A percentile compares a stretch with the other conserved stretches of the same genome.
These are phyloP conservation scores for Otatea glauca DNA, from an alignment of 176 grass and related monocot species.

Conservation along the genomic window DNA sequence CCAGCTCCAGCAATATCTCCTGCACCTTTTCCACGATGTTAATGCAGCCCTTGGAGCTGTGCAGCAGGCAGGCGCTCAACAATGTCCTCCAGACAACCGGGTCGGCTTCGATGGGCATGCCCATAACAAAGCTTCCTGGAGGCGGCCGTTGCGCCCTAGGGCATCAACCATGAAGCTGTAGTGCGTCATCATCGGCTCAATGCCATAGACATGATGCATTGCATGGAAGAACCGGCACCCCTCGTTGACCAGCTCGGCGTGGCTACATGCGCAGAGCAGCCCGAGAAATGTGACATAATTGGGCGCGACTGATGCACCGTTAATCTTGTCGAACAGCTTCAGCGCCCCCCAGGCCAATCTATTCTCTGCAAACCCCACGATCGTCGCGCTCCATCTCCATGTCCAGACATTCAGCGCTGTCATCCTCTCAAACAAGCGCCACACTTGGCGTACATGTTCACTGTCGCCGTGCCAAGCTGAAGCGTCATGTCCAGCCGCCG, in stretches of 20 bases:
- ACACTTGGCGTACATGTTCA: conserved; percentile 74
- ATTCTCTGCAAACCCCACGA: conserved; percentile 60
- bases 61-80: conserved; percentile 56
- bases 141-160: conserved; percentile 48
- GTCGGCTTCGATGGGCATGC: conserved; percentile 44
- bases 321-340: conserved; percentile 55
- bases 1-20: conserved; percentile 51
- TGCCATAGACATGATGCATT: conserved; percentile 54
- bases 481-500: conserved; percentile 42
- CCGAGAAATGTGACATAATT: conserved; percentile 69
- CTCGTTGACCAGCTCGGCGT: conserved; percentile 53
- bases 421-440: conserved; percentile 55
- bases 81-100: conserved; percentile 62
- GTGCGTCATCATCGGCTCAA: conserved; percentile 59
- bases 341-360: conserved; percentile 41
- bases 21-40: conserved; percentile 52
- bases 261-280: conserved; percentile 57
- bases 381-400: conserved; percentile 75
- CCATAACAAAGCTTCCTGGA: conserved; percentile 61
- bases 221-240: conserved; percentile 51
- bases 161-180: conserved; percentile 71
- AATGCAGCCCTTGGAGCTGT: conserved; percentile 50
- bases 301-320: conserved; percentile 19
- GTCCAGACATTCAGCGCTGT: conserved; percentile 53
- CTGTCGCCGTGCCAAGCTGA: conserved; percentile 51